A percentile compares a stretch with the other conserved stretches of the same genome.
Evolutionary conservation across 2,329 filamentous ascomycete species (phyloP).

Genomic region (Fusarium chlamydosporum): DNA sequence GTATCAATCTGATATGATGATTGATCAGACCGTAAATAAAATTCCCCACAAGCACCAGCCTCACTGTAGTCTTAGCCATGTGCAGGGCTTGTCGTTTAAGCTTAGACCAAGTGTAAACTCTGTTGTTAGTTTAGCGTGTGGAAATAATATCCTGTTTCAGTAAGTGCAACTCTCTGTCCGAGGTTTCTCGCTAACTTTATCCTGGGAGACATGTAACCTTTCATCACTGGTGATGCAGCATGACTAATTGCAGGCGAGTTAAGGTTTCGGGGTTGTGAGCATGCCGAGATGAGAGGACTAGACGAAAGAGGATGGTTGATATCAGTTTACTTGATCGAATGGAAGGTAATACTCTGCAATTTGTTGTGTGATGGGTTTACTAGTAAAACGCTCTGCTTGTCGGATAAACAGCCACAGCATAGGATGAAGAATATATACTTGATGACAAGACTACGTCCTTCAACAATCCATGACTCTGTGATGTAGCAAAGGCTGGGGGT

Average conservation of each 20-base stretch:
- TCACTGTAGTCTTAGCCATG: not conserved
- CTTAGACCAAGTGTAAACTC: not conserved
- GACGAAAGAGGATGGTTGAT: accelerated
- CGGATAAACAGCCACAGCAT: no score
- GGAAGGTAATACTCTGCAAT: no score
- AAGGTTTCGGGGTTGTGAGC: not conserved
- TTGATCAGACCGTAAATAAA: conserved; percentile 1
- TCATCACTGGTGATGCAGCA: not conserved
- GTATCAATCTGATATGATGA: not conserved
- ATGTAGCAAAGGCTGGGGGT: no score
- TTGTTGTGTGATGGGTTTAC: no score
- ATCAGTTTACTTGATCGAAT: not conserved
- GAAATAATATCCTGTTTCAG: not conserved
- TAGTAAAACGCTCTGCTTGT: no score
- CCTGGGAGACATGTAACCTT: not conserved
- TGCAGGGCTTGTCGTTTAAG: not conserved
- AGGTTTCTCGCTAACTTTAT: not conserved
- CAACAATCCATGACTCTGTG: no score
- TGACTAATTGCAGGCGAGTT: not conserved
- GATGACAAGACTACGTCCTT: no score
- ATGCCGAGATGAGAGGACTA: not conserved
- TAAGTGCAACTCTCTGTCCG: not conserved
- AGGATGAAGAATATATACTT: no score
- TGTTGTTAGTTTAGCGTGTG: not conserved
- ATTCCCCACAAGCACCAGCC: not conserved